Base-by-base conservation (phyloP, 2,329 filamentous ascomycete genomes). In the Clonostachys rosea region DNA sequence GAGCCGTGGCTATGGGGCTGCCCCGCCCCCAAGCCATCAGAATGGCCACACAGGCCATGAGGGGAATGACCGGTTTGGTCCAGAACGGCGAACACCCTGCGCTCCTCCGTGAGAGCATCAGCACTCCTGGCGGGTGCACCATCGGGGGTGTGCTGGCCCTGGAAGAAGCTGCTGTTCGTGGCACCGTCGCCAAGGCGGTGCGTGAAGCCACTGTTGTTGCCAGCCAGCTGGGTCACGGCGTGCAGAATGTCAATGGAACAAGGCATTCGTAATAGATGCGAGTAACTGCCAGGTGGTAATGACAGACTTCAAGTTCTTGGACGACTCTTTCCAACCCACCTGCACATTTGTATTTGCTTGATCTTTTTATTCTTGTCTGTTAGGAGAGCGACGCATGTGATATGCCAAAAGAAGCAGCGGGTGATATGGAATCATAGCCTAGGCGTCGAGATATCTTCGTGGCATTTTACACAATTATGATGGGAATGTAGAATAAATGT, bases 41-140 rank as follows among this genome's bases (percentile, higher is more conserved):
- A 50, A 91, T 92, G 86, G 87, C 87, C 24, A 84, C 87, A 2
- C 88, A 92, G 71, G 83, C 83, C 12, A 89, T 91, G 84, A 76
- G 80, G 54, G 88, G 88, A 18, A 82, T 85, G 1, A 84, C 87
- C 1, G 81, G 78, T 0, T 59, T 91, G 56, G 81, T 91, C 11
- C 71, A 88, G 47, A 76, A 68, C 47, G 86, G 86, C 13, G 86
- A 90, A 61, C 87, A 91, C 63, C 89, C 88, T 2, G 86, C 87
- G 14, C 66, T 90, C 18, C 67, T 91, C 45, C 76, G 83, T 45
- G 87, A 92, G 56, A 88, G 87, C 67, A 84, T 90, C n/a, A 83
- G 73, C 54, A 90, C 86, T 2, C 86, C 87, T 0, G 87, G 86
- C 6, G 88, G 88, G 2, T 91, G 86, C 65, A 91, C 86, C 6